These are phyloP conservation scores for Ascochyta viciae-villosae DNA, from an alignment of 2,329 filamentous ascomycete genomes.

Conservation along the genomic window DNA sequence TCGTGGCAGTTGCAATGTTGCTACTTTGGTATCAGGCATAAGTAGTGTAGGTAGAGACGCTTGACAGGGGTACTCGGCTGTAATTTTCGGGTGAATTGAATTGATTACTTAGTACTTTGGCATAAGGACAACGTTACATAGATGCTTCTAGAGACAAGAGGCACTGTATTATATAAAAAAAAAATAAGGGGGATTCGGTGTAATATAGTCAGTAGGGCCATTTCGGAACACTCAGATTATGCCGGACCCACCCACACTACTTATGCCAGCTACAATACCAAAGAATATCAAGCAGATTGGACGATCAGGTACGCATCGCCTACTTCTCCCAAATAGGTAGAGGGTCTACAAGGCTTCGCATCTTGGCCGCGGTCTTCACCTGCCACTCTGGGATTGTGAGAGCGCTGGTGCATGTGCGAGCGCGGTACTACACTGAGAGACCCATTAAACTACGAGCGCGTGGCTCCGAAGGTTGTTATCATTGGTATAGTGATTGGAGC, in stretches of 20 bases:
- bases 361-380: slow-evolving; percentile 33
- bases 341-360: slow-evolving; percentile 24
- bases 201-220: too few relatives aligned
- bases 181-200: too few relatives aligned
- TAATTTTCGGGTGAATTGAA: too few relatives aligned
- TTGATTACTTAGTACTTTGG: too few relatives aligned
- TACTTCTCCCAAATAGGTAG: slow-evolving; percentile 19
- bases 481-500: slow-evolving; percentile 32
- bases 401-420: slow-evolving; percentile 24
- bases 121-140: too few relatives aligned
- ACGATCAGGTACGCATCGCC: slow-evolving; percentile 31
- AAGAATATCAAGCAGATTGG: slow-evolving; percentile 6
- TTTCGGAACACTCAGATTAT: too few relatives aligned
- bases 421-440: slow-evolving; percentile 22
- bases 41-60: too few relatives aligned
- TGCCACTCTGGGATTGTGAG: slow-evolving; percentile 34
- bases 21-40: not conserved
- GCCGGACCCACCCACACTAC: too few relatives aligned
- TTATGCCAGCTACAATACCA: too few relatives aligned
- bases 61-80: too few relatives aligned
- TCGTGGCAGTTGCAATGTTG: slow-evolving; percentile 36
- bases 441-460: slow-evolving; percentile 22
- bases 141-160: too few relatives aligned
- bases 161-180: too few relatives aligned
- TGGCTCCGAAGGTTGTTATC: slow-evolving; percentile 41